These are phyloP conservation scores for Endoconidiophora polonica DNA, from an alignment of 2,329 filamentous ascomycete genomes.

Conservation along the genomic window DNA sequence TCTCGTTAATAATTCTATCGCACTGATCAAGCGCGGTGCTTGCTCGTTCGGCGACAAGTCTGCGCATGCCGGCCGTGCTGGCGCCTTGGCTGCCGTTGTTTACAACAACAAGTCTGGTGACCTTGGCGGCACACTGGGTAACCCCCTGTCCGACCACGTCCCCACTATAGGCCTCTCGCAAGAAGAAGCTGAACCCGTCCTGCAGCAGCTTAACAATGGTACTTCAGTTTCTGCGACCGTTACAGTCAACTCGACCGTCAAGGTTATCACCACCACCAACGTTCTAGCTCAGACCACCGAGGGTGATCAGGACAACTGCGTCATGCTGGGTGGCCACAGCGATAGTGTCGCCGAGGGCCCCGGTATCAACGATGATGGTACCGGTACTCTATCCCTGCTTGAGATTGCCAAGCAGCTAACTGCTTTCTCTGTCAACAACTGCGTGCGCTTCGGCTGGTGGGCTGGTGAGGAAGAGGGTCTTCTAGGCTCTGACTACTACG, in stretches of 20 bases:
- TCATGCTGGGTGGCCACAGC: constrained; percentile 48
- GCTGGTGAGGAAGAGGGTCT: constrained; percentile 50
- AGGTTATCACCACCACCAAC: constrained; percentile 38
- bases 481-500: constrained; percentile 46
- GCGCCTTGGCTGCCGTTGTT: constrained; percentile 53
- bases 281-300: constrained; percentile 44
- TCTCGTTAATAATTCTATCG: constrained; percentile 44
- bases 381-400: constrained; percentile 44
- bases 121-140: constrained; percentile 52
- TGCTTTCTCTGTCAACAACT: constrained; percentile 44
- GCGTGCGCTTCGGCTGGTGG: constrained; percentile 53
- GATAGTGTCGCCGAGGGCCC: constrained; percentile 47
- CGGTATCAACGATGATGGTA: constrained; percentile 67
- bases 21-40: constrained; percentile 50
- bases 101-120: constrained; percentile 54
- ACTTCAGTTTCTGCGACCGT: constrained; percentile 35
- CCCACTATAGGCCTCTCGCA: constrained; percentile 52
- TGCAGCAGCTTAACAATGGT: constrained; percentile 36
- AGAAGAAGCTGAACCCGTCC: constrained; percentile 38
- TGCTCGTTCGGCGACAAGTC: constrained; percentile 62
- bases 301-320: constrained; percentile 45
- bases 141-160: constrained; percentile 39
- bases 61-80: constrained; percentile 47
- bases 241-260: constrained; percentile 41
- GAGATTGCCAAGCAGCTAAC: constrained; percentile 44